Evolutionary conservation across 495 filamentous ascomycete species (phyloP).

Genomic region (Daldinia loculata): DNA sequence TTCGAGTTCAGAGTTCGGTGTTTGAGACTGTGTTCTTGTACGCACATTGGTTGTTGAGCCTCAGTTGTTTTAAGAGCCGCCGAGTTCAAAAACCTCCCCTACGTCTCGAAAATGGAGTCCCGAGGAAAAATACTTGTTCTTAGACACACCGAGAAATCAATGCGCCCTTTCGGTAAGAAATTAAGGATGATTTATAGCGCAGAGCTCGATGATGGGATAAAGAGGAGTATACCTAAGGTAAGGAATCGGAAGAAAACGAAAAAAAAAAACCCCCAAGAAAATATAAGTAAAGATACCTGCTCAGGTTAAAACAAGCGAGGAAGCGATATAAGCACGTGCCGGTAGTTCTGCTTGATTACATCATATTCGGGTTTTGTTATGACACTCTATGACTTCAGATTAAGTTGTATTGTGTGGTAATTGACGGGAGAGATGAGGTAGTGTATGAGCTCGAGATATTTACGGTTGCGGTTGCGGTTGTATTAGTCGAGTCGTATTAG

Average conservation of each 20-base stretch:
- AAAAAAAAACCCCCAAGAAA: background rate
- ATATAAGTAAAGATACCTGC: background rate
- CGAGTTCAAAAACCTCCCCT: slow-evolving; percentile 4
- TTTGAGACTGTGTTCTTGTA: slow-evolving; percentile 4
- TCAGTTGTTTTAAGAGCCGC: slow-evolving; percentile 22
- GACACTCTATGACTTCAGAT: slow-evolving; percentile 25
- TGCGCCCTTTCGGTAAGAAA: slow-evolving; percentile 19
- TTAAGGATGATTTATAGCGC: background rate
- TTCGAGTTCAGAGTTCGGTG: slow-evolving; percentile 15
- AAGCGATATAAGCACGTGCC: slow-evolving; percentile 11
- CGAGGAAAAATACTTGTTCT: slow-evolving; percentile 15
- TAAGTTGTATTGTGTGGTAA: slow-evolving; percentile 8
- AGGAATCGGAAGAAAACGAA: background rate
- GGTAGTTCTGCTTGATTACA: slow-evolving; percentile 20
- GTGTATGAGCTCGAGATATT: background rate
- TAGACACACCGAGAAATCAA: slow-evolving; percentile 3
- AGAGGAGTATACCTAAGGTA: background rate
- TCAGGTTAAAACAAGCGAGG: slow-evolving; percentile 8
- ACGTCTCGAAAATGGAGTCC: slow-evolving; percentile 3
- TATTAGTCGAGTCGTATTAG: background rate
- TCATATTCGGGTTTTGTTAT: slow-evolving; percentile 18
- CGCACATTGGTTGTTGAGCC: slow-evolving; percentile 29
- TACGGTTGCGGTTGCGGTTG: background rate
- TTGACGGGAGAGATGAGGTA: background rate
- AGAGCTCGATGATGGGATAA: slow-evolving; percentile 9